Evolutionary conservation across 768 basidiomycete species (phyloP).

Genomic region (Collybiopsis luxurians): DNA sequence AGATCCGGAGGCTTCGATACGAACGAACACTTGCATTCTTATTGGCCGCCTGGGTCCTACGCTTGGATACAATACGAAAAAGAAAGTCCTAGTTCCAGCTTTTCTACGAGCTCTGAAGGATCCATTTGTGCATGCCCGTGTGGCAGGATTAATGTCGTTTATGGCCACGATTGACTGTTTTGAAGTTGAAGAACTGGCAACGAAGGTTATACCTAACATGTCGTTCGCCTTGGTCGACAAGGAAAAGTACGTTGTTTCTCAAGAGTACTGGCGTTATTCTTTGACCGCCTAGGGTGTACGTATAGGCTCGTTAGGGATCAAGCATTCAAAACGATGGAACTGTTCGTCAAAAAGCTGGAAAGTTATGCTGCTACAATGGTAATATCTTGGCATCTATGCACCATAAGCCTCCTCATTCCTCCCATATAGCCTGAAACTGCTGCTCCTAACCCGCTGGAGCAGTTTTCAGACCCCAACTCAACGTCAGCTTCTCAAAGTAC

Average conservation of each 20-base stretch:
- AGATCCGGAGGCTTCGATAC: constrained; percentile 91
- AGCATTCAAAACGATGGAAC: constrained; percentile 88
- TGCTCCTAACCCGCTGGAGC: constrained; percentile 14
- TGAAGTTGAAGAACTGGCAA: constrained; percentile 83
- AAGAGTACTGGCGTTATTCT: neutral
- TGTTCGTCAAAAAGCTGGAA: constrained; percentile 85
- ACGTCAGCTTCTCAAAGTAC: constrained; percentile 38
- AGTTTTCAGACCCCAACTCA: constrained; percentile 11
- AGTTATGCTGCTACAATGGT: constrained; percentile 82
- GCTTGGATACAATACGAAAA: constrained; percentile 84
- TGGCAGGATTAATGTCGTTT: constrained; percentile 93
- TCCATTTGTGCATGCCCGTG: constrained; percentile 86
- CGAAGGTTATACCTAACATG: constrained; percentile 86
- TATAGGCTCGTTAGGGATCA: constrained; percentile 89
- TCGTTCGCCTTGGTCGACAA: constrained; percentile 80
- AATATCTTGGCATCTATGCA: constrained; percentile 11
- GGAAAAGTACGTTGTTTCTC: constrained; percentile 69
- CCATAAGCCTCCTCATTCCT: neutral
- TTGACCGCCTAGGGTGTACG: neutral
- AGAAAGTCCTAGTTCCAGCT: constrained; percentile 96
- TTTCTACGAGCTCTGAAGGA: constrained; percentile 90
- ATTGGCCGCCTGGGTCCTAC: constrained; percentile 87
- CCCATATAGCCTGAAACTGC: constrained; percentile 54
- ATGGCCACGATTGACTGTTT: constrained; percentile 94
- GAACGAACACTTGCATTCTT: constrained; percentile 96